These are phyloP conservation scores for Marsdenia floribunda DNA, from an alignment of 257 asterid genomes.

Conservation along the genomic window DNA sequence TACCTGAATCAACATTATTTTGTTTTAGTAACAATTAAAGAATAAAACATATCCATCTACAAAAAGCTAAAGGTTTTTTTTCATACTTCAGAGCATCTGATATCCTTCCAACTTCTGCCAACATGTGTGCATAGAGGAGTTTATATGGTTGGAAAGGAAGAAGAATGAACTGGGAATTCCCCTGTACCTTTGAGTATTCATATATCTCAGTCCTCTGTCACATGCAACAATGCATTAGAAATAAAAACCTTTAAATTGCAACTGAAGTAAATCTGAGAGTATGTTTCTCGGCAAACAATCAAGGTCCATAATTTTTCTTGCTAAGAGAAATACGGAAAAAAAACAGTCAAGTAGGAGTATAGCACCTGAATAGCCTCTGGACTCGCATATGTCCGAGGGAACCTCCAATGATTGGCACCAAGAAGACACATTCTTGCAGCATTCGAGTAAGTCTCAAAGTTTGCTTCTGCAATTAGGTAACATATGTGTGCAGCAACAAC, in stretches of 20 bases:
- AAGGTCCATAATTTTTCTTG: conserved; percentile 2
- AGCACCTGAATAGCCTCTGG: conserved; percentile 98
- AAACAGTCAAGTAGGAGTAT: conserved; percentile 17
- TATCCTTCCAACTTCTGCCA: conserved; percentile 95
- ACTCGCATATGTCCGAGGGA: conserved; percentile 86
- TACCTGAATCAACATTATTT: conserved; percentile 48
- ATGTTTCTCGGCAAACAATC: not conserved
- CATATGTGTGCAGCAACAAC: conserved; percentile 92
- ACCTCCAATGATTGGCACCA: conserved; percentile 94
- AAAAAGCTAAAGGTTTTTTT: not conserved
- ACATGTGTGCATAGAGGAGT: conserved; percentile 84
- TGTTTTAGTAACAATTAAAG: not conserved
- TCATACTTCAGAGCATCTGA: conserved; percentile 84
- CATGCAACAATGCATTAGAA: conserved; percentile 14
- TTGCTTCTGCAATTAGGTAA: conserved; percentile 91
- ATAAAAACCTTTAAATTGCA: conserved; percentile 9
- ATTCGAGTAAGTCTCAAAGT: conserved; percentile 81
- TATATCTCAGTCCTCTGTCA: conserved; percentile 92
- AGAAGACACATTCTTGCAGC: conserved; percentile 88
- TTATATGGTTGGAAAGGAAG: conserved; percentile 95
- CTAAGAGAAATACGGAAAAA: conserved; percentile 5
- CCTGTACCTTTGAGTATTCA: conserved; percentile 85
- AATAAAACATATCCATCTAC: not conserved
- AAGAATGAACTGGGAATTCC: conserved; percentile 89
- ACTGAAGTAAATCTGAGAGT: not conserved